phyloP scores from a whole-genome alignment of 2,329 filamentous ascomycete species.

The Ophiostoma sp. region DNA sequence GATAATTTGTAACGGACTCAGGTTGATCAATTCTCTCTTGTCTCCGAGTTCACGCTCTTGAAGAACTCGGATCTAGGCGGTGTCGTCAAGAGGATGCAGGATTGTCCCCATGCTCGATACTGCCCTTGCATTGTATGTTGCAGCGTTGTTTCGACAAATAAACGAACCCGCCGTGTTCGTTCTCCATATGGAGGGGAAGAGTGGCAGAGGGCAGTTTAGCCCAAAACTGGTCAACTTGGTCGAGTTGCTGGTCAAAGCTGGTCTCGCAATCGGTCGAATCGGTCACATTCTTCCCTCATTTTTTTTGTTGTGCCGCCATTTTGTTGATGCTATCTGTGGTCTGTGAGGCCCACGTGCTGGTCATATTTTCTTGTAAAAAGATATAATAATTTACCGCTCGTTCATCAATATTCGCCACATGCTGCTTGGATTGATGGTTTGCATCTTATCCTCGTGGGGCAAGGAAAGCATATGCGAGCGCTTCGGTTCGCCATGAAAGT shows the following conservation, averaged over 20 bases:
- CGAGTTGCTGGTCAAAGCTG: not conserved
- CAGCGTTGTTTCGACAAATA: not conserved
- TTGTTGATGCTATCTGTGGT: not conserved
- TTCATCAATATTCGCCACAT: not conserved
- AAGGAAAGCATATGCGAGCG: not conserved
- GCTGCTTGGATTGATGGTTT: not conserved
- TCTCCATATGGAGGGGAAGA: not conserved
- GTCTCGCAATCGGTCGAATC: constrained; percentile 10
- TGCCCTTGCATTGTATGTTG: constrained; percentile 12
- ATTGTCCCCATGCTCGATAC: constrained; percentile 2
- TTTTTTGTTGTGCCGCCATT: not conserved
- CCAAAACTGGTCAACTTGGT: not conserved
- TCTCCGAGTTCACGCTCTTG: not conserved
- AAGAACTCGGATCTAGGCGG: not conserved
- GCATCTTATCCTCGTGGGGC: not conserved
- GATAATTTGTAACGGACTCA: too few species aligned
- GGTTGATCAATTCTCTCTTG: not conserved
- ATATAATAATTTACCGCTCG: not conserved
- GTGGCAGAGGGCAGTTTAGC: not conserved
- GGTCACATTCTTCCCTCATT: constrained; percentile 11
- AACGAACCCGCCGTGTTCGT: too few species aligned
- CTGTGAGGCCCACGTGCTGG: not conserved
- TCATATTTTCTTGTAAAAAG: not conserved
- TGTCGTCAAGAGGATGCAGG: constrained; percentile 5
- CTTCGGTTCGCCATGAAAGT: constrained; percentile 2